Evolutionary conservation across 352 stramenopile genomes (phyloP), one percentile per base, ranked within the genome.

Genomic region (Globisporangium megalacanthum): DNA sequence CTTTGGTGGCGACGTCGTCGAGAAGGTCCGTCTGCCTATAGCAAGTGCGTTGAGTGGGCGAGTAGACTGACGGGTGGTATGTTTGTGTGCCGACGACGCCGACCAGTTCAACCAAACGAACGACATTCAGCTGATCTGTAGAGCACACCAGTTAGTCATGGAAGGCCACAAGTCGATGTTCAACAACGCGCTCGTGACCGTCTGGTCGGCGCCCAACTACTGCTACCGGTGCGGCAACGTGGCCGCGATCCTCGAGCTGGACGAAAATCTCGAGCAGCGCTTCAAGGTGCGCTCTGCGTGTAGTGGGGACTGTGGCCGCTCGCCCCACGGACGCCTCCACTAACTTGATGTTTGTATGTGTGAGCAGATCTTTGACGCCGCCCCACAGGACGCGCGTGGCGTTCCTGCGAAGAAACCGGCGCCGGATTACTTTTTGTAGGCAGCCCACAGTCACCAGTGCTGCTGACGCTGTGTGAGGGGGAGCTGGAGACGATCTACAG

Each of bases 111-210:
- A 99, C 47, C 83, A 97, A 49, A 76, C 81, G 22, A 96, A 99
- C 66, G 95, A 99, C 73, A 73, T 99, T 19, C 97, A 99, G 62
- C 86, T 99, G 9, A 87, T 99, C 17, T 98, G 97, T 49, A 75
- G 97, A 49, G 97, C 97, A 25, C 97, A 99, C 76, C 97, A 99
- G 75, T 95, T 99, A 49, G 97, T 99, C 8, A 98, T 99, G 63
- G 98, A 99, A 70, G 98, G 98, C 41, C 99, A 99, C 78, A 97
- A 99, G 77, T 99, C 99, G 75, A 99, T 99, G 70, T 97, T 97
- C 1, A 86, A 94, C 29, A 85, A 97, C 52, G 97, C 98, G 70
- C 87, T 99, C 36, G 97, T 99, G 11, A 99, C 98, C 14, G 89
- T 99, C 53, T 99, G 99, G 68, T 99, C 96, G 19, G 98, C 98